Conservation (phyloP, 495 filamentous ascomycete species). For the Aspergillus heteromorphus region DNA sequence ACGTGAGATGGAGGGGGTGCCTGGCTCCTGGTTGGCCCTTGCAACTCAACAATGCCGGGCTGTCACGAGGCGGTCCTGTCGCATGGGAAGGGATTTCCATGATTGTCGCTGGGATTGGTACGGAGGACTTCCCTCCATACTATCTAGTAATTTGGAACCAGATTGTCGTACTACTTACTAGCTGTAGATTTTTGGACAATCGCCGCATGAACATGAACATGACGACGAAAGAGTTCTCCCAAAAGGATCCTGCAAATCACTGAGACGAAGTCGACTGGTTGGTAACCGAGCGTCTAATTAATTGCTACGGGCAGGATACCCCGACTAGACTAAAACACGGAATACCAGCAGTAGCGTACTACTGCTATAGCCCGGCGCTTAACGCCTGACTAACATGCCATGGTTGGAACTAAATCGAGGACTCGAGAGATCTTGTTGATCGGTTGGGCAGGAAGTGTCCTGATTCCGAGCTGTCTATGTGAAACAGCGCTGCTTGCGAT, state of each 20-base stretch:
- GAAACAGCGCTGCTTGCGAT: neutral
- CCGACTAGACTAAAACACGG: neutral
- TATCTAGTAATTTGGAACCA: neutral
- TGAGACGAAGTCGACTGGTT: neutral
- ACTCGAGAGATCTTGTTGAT: neutral
- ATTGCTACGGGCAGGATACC: neutral
- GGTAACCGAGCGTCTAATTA: neutral
- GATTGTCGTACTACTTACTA: too few species aligned
- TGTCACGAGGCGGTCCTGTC: constrained; percentile 2
- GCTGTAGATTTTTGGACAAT: too few species aligned
- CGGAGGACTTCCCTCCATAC: neutral
- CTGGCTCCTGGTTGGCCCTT: constrained; percentile 8
- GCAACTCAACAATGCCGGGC: constrained; percentile 1
- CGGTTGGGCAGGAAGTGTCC: constrained; percentile 1
- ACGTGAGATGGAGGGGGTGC: constrained; percentile 10
- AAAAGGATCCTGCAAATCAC: neutral
- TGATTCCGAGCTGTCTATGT: neutral
- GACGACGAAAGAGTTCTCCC: neutral
- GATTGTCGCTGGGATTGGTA: neutral
- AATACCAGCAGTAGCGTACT: neutral
- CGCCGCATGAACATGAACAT: too few species aligned
- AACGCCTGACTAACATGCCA: neutral
- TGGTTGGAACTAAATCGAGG: neutral
- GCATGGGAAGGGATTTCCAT: constrained; percentile 1
- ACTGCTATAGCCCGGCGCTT: constrained; percentile 2